phyloP scores from a whole-genome alignment of 2,329 filamentous ascomycete species.

The Aureobasidium namibiae region DNA sequence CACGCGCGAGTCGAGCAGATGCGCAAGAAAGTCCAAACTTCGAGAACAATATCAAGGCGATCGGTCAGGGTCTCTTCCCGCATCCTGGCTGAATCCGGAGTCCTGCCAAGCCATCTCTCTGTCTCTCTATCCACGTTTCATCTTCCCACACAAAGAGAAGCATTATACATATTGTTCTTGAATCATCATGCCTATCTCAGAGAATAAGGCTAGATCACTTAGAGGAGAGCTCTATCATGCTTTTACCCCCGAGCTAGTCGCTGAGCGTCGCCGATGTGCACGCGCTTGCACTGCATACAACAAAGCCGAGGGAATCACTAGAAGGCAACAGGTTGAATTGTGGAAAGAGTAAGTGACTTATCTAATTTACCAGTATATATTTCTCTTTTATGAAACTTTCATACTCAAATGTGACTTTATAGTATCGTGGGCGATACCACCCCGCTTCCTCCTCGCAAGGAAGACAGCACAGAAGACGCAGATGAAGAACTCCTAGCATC shows the following conservation, averaged over 20 bases:
- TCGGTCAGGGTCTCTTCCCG: slow-evolving; percentile 8
- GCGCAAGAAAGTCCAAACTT: neutral
- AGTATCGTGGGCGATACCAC: slow-evolving; percentile 57
- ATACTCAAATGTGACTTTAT: neutral
- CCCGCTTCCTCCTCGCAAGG: slow-evolving; percentile 49
- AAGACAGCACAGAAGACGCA: slow-evolving; percentile 47
- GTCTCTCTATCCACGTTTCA: neutral
- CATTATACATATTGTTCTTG: neutral
- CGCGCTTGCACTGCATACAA: slow-evolving; percentile 58
- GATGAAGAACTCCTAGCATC: slow-evolving; percentile 58
- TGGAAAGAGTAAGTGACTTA: slow-evolving; percentile 57
- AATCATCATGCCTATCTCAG: slow-evolving; percentile 17
- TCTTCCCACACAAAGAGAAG: neutral
- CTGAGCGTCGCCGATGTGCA: slow-evolving; percentile 54
- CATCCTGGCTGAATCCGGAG: neutral
- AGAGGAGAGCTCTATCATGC: slow-evolving; percentile 59
- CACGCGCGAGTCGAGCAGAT: neutral
- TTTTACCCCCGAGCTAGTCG: slow-evolving; percentile 61
- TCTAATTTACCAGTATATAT: neutral
- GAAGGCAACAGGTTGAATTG: slow-evolving; percentile 56
- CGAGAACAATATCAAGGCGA: slow-evolving; percentile 8
- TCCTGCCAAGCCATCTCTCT: neutral
- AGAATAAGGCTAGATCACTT: slow-evolving; percentile 26
- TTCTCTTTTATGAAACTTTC: no score
- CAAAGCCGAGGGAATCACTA: slow-evolving; percentile 47